phyloP scores from a whole-genome alignment of 768 basidiomycete species.

The Trametopsis cervina region DNA sequence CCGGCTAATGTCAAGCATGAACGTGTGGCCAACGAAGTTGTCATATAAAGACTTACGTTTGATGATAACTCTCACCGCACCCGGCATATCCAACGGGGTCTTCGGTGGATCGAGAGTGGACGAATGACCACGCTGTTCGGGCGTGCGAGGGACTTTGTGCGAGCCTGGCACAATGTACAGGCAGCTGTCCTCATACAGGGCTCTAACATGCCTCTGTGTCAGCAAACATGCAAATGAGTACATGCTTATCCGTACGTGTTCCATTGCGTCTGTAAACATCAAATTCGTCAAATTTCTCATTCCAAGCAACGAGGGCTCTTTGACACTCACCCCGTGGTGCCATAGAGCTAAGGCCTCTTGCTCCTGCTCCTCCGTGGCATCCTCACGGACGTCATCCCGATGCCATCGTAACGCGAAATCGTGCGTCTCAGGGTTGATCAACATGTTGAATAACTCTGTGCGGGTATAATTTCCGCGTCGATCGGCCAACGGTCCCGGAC shows the following conservation, averaged over 20 bases:
- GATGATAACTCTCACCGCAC: slow-evolving; percentile 46
- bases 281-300: not conserved
- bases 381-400: slow-evolving; percentile 63
- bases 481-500: not conserved
- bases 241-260: slow-evolving; percentile 55
- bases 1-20: slow-evolving; percentile 37
- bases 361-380: slow-evolving; percentile 56
- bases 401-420: slow-evolving; percentile 77
- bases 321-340: slow-evolving; percentile 59
- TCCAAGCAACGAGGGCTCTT: not conserved
- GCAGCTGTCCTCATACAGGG: slow-evolving; percentile 61
- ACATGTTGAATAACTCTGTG: slow-evolving; percentile 66
- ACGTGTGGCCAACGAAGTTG: too few relatives aligned
- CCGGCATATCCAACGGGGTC: slow-evolving; percentile 67
- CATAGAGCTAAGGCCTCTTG: slow-evolving; percentile 44
- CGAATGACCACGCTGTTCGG: slow-evolving; percentile 52
- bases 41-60: slow-evolving; percentile 35
- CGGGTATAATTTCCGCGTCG: not conserved
- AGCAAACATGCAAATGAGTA: not conserved
- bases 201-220: slow-evolving; percentile 40
- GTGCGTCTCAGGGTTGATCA: slow-evolving; percentile 60
- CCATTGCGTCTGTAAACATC: slow-evolving; percentile 58
- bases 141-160: slow-evolving; percentile 50
- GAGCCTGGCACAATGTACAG: slow-evolving; percentile 67
- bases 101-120: slow-evolving; percentile 40